These are phyloP conservation scores for Trametes villosa DNA, from an alignment of 768 basidiomycete genomes.

Conservation along the genomic window DNA sequence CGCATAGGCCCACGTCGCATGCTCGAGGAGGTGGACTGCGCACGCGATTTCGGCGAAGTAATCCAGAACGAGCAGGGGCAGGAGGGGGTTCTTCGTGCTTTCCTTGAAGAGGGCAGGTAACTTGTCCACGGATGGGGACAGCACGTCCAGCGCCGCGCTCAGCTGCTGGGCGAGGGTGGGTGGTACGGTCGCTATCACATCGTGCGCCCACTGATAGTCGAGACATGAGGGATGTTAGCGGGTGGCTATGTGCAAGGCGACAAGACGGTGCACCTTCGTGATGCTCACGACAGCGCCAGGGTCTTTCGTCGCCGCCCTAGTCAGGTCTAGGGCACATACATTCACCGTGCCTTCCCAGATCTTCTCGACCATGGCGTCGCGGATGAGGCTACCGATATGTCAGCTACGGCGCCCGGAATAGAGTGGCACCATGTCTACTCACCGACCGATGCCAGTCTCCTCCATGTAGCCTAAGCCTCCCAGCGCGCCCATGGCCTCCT, in stretches of 20 bases:
- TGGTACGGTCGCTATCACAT: neutral
- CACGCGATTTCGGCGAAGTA: neutral
- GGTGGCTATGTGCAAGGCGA: neutral
- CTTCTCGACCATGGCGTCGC: conserved; percentile 73
- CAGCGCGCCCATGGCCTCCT: conserved; percentile 71
- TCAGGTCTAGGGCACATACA: conserved; percentile 68
- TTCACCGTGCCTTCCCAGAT: conserved; percentile 81
- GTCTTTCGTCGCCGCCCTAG: conserved; percentile 51
- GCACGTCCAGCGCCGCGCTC: neutral
- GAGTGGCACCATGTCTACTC: conserved; percentile 7
- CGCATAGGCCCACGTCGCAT: neutral
- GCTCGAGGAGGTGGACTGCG: conserved; percentile 3
- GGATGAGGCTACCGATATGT: conserved; percentile 47
- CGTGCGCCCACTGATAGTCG: conserved; percentile 1
- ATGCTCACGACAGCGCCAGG: neutral
- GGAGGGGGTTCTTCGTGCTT: neutral
- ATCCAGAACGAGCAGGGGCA: neutral
- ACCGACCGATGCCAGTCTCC: conserved; percentile 70
- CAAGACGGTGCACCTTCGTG: neutral
- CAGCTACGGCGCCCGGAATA: too few species aligned
- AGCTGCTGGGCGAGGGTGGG: neutral
- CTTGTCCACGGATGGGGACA: neutral
- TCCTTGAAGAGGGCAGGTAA: neutral
- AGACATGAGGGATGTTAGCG: too few species aligned
- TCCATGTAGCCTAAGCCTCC: conserved; percentile 86